Conservation (phyloP, 2,329 filamentous ascomycete genomes). For the Apiospora hydei region DNA sequence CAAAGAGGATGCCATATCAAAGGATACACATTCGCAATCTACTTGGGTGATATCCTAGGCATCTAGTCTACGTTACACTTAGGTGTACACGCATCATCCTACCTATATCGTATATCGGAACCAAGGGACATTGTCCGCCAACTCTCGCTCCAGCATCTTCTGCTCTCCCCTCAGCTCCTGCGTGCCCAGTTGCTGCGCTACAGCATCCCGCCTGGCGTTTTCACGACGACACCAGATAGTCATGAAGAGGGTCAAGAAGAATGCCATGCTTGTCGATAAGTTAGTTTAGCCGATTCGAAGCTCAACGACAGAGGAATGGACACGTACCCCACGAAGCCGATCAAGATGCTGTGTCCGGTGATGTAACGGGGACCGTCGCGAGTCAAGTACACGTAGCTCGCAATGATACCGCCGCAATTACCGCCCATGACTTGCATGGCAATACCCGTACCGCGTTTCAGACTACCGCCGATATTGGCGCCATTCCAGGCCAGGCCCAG, state of each 20-base stretch:
- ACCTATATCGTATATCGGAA: conserved; percentile 41
- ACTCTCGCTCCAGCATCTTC: conserved; percentile 39
- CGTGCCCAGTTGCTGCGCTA: conserved; percentile 27
- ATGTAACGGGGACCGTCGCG: conserved; percentile 47
- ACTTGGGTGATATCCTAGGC: not conserved
- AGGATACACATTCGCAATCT: not conserved
- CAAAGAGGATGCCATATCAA: not conserved
- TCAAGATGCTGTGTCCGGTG: conserved; percentile 49
- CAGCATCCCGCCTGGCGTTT: conserved; percentile 40
- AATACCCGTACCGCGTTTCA: conserved; percentile 63
- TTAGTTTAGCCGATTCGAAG: not conserved
- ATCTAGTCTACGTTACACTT: not conserved
- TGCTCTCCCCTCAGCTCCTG: conserved; percentile 40
- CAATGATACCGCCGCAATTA: conserved; percentile 54
- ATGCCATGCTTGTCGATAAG: conserved; percentile 37
- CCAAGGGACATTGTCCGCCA: conserved; percentile 42
- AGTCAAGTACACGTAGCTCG: conserved; percentile 53
- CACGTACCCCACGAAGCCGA: conserved; percentile 37
- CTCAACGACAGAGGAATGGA: not conserved
- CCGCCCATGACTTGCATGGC: conserved; percentile 64
- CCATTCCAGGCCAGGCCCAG: conserved; percentile 65
- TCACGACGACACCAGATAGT: conserved; percentile 41
- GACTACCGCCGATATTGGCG: conserved; percentile 63
- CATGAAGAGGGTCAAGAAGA: conserved; percentile 43
- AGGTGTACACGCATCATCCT: not conserved